Evolutionary conservation across 257 asterid genomes (phyloP).

Genomic region (Jacaranda mimosifolia): DNA sequence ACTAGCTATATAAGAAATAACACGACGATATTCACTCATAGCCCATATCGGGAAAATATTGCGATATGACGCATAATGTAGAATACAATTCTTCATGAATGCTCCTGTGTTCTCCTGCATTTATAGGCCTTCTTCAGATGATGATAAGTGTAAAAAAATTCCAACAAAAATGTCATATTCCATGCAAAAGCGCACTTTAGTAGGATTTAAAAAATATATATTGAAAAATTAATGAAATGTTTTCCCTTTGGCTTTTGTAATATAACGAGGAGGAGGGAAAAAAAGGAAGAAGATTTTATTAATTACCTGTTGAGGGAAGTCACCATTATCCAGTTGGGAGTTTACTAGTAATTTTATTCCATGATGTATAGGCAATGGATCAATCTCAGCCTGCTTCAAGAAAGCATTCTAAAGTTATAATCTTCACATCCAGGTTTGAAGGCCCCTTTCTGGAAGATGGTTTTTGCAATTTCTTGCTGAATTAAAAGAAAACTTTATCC

Average conservation of each 20-base stretch:
- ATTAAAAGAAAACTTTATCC: background rate
- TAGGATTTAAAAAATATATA: too few relatives aligned
- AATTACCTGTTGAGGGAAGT: slow-evolving; percentile 56
- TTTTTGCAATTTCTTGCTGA: background rate
- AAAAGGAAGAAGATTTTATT: background rate
- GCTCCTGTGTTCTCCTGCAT: slow-evolving; percentile 49
- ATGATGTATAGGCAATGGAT: slow-evolving; percentile 46
- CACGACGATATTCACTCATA: slow-evolving; percentile 43
- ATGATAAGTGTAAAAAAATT: background rate
- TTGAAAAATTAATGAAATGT: background rate
- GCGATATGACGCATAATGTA: slow-evolving; percentile 44
- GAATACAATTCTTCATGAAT: slow-evolving; percentile 46
- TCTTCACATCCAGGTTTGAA: background rate
- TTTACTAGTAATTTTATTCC: slow-evolving; percentile 45
- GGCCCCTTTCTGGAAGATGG: background rate
- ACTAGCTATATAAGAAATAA: background rate
- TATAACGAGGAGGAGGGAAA: too few relatives aligned
- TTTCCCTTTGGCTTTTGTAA: background rate
- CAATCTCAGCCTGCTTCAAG: slow-evolving; percentile 33
- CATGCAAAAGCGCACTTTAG: background rate
- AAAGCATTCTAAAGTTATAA: background rate
- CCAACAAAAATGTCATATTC: background rate
- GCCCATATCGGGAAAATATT: slow-evolving; percentile 54
- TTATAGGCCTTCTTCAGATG: background rate
- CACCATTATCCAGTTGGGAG: slow-evolving; percentile 48